These are phyloP conservation scores for Stenogyne calaminthoides DNA, from an alignment of 305 asterid species.

Conservation along the genomic window DNA sequence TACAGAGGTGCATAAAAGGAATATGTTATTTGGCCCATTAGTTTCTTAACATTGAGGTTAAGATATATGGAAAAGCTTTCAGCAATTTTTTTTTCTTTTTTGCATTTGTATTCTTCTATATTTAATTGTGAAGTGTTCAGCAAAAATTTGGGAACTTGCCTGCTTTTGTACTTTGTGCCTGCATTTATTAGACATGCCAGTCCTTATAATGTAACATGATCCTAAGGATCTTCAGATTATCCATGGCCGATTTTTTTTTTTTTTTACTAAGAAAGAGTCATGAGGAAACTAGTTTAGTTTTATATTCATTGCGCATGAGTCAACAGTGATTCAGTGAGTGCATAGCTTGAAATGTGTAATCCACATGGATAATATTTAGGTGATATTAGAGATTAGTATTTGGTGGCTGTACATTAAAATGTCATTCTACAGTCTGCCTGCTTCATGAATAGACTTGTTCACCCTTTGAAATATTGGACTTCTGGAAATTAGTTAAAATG, in stretches of 20 bases:
- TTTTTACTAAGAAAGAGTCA: background rate
- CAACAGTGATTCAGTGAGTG: background rate
- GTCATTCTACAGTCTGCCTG: background rate
- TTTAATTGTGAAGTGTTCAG: background rate
- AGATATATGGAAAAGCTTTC: background rate
- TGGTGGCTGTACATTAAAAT: background rate
- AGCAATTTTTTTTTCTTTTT: background rate
- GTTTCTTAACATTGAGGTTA: background rate
- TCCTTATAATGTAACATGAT: background rate
- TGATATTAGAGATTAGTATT: background rate
- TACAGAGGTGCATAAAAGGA: background rate
- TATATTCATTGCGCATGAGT: background rate
- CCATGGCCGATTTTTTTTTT: background rate
- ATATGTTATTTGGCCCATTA: background rate
- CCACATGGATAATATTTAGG: background rate
- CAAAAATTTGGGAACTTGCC: background rate
- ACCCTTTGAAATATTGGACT: background rate
- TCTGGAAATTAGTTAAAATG: background rate
- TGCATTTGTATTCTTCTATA: background rate
- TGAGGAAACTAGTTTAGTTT: background rate
- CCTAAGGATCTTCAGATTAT: background rate
- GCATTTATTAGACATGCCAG: background rate
- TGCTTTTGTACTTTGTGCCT: background rate
- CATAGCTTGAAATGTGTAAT: constrained; percentile 8
- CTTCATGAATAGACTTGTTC: background rate